Evolutionary conservation across 179 eudicot genomes (phyloP).

Genomic region (Carnegiea gigantea): DNA sequence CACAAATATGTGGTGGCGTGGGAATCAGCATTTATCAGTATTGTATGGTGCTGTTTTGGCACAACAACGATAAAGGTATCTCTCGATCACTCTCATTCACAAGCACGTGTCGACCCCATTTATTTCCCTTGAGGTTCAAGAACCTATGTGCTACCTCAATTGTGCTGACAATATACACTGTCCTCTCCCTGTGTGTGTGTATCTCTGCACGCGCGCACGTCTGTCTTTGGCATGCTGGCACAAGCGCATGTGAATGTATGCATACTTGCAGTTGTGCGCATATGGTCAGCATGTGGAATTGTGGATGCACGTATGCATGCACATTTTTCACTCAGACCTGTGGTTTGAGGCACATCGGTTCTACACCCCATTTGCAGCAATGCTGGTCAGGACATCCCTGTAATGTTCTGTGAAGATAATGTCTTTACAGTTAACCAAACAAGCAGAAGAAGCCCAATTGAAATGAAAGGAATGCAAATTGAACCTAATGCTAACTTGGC

Average conservation of each 20-base stretch:
- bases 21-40: constrained; percentile 21
- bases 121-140: neutral
- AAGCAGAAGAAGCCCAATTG: neutral
- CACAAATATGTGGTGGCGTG: constrained; percentile 17
- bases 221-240: too few relatives aligned
- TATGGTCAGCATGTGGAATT: neutral
- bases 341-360: neutral
- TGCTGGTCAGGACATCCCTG: neutral
- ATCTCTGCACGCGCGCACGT: too few relatives aligned
- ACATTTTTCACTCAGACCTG: neutral
- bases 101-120: neutral
- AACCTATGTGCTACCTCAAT: neutral
- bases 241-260: neutral
- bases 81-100: neutral
- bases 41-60: constrained; percentile 25
- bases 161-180: neutral
- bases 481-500: neutral
- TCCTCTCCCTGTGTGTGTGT: too few relatives aligned
- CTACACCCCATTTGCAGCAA: neutral
- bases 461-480: neutral
- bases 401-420: neutral
- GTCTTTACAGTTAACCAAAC: neutral
- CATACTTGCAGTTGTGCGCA: neutral
- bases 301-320: neutral
- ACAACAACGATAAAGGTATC: constrained; percentile 7